Evolutionary conservation across 768 basidiomycete species (phyloP).

Genomic region (Mycena leptocephala): DNA sequence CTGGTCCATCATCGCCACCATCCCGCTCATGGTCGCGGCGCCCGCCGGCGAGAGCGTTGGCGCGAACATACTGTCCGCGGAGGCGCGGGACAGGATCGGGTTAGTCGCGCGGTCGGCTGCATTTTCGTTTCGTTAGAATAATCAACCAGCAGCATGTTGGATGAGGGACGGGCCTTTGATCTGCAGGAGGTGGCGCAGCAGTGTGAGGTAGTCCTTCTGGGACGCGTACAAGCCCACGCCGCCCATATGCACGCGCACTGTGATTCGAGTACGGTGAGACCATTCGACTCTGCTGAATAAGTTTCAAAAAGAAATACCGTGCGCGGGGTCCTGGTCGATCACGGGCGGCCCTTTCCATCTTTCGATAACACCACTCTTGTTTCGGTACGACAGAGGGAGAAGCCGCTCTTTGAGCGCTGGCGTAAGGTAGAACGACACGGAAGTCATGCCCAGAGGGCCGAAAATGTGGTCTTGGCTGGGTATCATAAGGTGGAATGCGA

Average conservation of each 20-base stretch:
- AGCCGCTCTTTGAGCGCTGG: constrained; percentile 27
- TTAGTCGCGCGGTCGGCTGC: constrained; percentile 13
- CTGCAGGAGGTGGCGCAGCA: constrained; percentile 34
- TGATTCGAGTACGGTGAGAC: neutral
- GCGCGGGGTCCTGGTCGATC: constrained; percentile 33
- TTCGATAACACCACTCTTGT: constrained; percentile 26
- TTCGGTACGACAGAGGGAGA: constrained; percentile 31
- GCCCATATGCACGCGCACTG: constrained; percentile 24
- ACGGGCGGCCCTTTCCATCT: constrained; percentile 28
- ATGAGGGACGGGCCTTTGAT: neutral
- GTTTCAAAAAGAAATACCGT: constrained; percentile 14
- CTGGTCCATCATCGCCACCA: neutral
- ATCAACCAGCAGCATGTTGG: neutral
- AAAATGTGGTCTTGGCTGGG: constrained; percentile 40
- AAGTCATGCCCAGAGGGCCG: constrained; percentile 36
- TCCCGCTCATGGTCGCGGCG: neutral
- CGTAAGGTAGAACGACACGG: constrained; percentile 39
- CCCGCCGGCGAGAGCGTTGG: constrained; percentile 7
- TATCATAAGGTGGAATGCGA: too few species aligned
- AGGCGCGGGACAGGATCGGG: constrained; percentile 16
- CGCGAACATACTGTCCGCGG: constrained; percentile 19
- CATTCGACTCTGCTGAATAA: neutral
- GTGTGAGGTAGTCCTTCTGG: constrained; percentile 38
- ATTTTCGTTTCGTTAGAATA: neutral
- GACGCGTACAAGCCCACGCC: constrained; percentile 36